A percentile compares a stretch with the other conserved stretches of the same genome.
phyloP scores from a whole-genome alignment of 2,329 filamentous ascomycete species.

The Aspergillus fijiensis region DNA sequence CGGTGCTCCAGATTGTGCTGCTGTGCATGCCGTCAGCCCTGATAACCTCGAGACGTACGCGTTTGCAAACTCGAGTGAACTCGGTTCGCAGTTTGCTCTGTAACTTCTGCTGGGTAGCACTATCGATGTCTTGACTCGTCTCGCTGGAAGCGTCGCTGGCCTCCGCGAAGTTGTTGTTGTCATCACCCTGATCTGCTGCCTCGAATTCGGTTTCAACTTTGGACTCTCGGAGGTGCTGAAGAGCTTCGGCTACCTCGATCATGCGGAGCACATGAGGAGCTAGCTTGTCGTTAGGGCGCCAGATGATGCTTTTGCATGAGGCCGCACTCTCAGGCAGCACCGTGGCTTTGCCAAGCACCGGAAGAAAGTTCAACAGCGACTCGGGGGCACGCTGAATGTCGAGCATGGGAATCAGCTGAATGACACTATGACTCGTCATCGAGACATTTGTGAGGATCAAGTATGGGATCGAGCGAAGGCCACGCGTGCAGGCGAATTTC shows the following conservation, averaged over 20 bases:
- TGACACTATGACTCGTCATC: conserved; percentile 25
- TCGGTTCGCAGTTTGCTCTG: conserved; percentile 26
- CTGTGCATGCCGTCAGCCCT: conserved; percentile 24
- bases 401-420: conserved; percentile 34
- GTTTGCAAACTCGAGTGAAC: conserved; percentile 29
- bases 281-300: conserved; percentile 27
- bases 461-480: conserved; percentile 38
- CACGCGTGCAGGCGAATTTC: conserved; percentile 33
- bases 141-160: neutral
- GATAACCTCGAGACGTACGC: conserved; percentile 30
- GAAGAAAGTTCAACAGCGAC: conserved; percentile 31
- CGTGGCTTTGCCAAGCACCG: conserved; percentile 24
- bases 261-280: conserved; percentile 18
- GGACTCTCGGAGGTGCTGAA: conserved; percentile 16
- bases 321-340: conserved; percentile 19
- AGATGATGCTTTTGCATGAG: conserved; percentile 30
- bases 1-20: conserved; percentile 29
- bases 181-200: conserved; percentile 6
- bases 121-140: conserved; percentile 2
- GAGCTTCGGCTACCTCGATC: conserved; percentile 21
- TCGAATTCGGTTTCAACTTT: conserved; percentile 15
- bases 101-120: conserved; percentile 21
- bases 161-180: neutral
- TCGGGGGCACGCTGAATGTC: conserved; percentile 29
- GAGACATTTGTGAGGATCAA: conserved; percentile 28